Conservation (phyloP, 208 protist genomes). For the Trypanosoma mega region DNA sequence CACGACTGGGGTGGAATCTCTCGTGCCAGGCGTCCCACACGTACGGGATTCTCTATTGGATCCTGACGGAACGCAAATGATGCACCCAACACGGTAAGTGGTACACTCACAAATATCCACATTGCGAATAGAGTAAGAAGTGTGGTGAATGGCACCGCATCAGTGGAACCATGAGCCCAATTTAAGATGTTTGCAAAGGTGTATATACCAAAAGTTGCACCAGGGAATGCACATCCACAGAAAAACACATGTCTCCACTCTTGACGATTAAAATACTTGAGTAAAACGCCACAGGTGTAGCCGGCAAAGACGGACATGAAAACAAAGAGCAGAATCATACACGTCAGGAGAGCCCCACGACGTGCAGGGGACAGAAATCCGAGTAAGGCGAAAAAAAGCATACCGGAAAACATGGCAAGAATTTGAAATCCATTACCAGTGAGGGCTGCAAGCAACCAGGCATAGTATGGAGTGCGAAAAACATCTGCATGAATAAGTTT, state of each 20-base stretch:
- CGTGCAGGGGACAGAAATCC: constrained; percentile 96
- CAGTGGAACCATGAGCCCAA: constrained; percentile 47
- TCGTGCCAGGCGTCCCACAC: constrained; percentile 95
- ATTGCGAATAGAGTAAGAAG: constrained; percentile 63
- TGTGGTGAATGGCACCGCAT: constrained; percentile 57
- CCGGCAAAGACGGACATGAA: constrained; percentile 88
- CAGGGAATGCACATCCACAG: constrained; percentile 65
- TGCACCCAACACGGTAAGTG: constrained; percentile 95
- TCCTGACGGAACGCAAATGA: constrained; percentile 94
- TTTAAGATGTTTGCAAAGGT: constrained; percentile 69
- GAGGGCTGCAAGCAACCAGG: constrained; percentile 85
- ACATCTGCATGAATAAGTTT: constrained; percentile 98
- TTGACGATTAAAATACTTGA: constrained; percentile 89
- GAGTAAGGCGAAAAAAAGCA: constrained; percentile 91
- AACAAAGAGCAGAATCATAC: constrained; percentile 74
- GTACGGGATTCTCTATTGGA: constrained; percentile 78
- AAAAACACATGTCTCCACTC: constrained; percentile 92
- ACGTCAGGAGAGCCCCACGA: constrained; percentile 89
- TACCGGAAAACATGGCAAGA: constrained; percentile 74
- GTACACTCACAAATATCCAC: constrained; percentile 94
- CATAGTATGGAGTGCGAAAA: constrained; percentile 91
- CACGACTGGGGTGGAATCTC: constrained; percentile 93
- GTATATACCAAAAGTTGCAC: constrained; percentile 59
- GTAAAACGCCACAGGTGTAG: constrained; percentile 91
- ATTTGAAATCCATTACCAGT: constrained; percentile 96